These are phyloP conservation scores for Leishmania aethiopica DNA, from an alignment of 208 protist genomes.

Conservation along the genomic window DNA sequence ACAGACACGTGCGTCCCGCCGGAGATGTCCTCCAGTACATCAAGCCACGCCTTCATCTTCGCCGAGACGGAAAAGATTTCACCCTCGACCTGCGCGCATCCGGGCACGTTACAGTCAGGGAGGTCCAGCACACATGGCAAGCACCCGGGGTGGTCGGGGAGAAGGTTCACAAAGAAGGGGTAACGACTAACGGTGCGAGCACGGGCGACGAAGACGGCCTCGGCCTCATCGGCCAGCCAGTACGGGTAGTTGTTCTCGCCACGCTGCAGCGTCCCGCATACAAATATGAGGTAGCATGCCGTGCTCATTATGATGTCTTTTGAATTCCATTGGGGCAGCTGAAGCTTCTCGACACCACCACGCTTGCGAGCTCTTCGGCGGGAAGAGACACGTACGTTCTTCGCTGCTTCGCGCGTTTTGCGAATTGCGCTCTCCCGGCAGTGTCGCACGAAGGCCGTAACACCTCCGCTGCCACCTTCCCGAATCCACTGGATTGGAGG, in stretches of 20 bases:
- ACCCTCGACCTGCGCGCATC: slow-evolving; percentile 50
- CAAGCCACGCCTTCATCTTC: slow-evolving; percentile 61
- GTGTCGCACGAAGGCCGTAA: not conserved
- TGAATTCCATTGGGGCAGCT: not conserved
- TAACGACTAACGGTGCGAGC: slow-evolving; percentile 50
- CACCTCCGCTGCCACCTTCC: not conserved
- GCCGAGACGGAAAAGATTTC: slow-evolving; percentile 63
- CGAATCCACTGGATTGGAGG: too few relatives aligned
- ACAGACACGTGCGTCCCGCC: slow-evolving; percentile 35
- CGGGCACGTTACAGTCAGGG: slow-evolving; percentile 27
- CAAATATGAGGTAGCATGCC: slow-evolving; percentile 50
- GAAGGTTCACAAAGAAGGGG: slow-evolving; percentile 67
- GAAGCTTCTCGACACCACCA: not conserved
- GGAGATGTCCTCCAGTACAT: slow-evolving; percentile 56
- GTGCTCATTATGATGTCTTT: slow-evolving; percentile 7
- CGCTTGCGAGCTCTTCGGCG: not conserved
- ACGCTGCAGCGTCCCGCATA: slow-evolving; percentile 74
- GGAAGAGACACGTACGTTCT: not conserved
- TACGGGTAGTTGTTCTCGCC: slow-evolving; percentile 74
- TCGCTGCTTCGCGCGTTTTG: not conserved
- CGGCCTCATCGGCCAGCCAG: slow-evolving; percentile 56
- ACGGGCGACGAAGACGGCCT: slow-evolving; percentile 50
- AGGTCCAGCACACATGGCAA: slow-evolving; percentile 61
- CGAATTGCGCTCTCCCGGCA: not conserved
- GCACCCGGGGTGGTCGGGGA: slow-evolving; percentile 38